These are phyloP conservation scores for Knufia petricola DNA, from an alignment of 2,329 filamentous ascomycete genomes.

Conservation along the genomic window DNA sequence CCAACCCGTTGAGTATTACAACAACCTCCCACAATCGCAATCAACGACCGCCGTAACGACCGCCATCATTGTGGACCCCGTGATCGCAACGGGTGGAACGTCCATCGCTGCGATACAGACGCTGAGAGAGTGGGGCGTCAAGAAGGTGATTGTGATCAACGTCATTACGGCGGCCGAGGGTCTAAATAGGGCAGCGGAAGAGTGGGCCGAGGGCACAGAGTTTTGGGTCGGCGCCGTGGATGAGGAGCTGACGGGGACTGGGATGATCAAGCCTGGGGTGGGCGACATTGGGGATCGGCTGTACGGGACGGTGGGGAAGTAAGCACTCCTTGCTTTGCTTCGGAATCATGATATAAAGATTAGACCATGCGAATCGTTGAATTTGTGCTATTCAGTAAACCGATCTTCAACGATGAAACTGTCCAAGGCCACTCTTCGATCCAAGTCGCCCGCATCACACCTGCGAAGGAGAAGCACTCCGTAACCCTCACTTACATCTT, in stretches of 20 bases:
- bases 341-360: no score
- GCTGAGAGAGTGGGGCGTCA: constrained; percentile 82
- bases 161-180: constrained; percentile 66
- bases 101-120: constrained; percentile 83
- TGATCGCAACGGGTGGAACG: constrained; percentile 89
- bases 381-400: no score
- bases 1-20: constrained; percentile 92
- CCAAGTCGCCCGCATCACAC: no score
- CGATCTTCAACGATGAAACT: no score
- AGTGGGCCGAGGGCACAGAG: constrained; percentile 53
- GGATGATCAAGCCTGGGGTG: constrained; percentile 84
- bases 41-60: constrained; percentile 42
- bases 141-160: constrained; percentile 64
- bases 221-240: constrained; percentile 81
- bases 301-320: constrained; percentile 84
- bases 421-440: no score
- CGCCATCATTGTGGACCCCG: constrained; percentile 79
- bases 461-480: no score
- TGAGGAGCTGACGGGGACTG: constrained; percentile 58
- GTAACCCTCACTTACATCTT: no score
- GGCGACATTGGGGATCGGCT: constrained; percentile 86
- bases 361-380: no score
- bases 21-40: constrained; percentile 62
- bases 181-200: constrained; percentile 58
- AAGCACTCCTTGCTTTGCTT: no score